Conservation (phyloP, 2,329 filamentous ascomycete species). For the Fusarium staphyleae region DNA sequence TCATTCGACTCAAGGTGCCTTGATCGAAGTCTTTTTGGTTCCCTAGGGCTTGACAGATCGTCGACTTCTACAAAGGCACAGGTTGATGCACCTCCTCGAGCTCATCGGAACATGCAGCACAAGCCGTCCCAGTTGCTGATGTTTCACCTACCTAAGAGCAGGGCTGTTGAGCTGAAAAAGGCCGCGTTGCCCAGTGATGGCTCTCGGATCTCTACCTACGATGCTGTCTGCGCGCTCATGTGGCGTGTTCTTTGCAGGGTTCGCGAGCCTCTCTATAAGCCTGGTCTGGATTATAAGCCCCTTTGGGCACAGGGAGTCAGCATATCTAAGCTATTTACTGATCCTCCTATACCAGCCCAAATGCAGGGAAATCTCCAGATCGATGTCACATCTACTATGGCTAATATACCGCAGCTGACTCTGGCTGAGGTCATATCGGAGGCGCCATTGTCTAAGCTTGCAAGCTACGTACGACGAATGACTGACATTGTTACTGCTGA, state of each 20-base stretch:
- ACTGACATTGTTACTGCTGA: conserved; percentile 47
- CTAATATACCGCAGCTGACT: conserved; percentile 41
- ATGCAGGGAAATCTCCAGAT: conserved; percentile 49
- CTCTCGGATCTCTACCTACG: conserved; percentile 54
- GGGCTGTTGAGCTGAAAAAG: conserved; percentile 10
- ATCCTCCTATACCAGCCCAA: conserved; percentile 44
- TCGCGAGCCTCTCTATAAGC: conserved; percentile 46
- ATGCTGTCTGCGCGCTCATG: conserved; percentile 51
- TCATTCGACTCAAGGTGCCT: conserved; percentile 47
- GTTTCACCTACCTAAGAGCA: conserved; percentile 21
- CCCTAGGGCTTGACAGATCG: conserved; percentile 7
- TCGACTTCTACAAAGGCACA: neutral
- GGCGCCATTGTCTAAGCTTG: conserved; percentile 46
- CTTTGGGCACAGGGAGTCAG: conserved; percentile 49
- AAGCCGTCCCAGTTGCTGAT: conserved; percentile 9
- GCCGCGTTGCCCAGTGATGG: conserved; percentile 11
- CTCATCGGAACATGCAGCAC: conserved; percentile 6
- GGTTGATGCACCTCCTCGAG: conserved; percentile 12
- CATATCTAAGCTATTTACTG: conserved; percentile 46
- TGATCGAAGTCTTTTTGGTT: conserved; percentile 45
- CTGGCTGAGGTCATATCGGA: conserved; percentile 47
- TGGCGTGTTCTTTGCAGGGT: conserved; percentile 50
- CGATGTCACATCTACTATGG: conserved; percentile 37
- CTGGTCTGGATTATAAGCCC: conserved; percentile 38
- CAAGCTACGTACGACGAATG: conserved; percentile 48